Evolutionary conservation across 2,329 filamentous ascomycete genomes (phyloP).

Genomic region (Monilinia laxa): DNA sequence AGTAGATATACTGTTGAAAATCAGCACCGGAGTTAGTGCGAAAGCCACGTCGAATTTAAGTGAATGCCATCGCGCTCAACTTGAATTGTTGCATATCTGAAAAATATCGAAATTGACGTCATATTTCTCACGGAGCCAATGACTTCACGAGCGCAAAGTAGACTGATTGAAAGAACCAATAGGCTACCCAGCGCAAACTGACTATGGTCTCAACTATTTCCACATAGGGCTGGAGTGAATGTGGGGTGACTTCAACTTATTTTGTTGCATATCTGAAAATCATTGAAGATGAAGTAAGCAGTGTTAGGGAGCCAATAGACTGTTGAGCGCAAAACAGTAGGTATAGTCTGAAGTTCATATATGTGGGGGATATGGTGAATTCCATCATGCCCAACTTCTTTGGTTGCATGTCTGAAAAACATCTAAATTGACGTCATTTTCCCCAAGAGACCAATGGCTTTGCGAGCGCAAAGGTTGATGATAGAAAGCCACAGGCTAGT

Average conservation of each 20-base stretch:
- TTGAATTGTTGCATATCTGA: neutral
- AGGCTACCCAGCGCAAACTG: neutral
- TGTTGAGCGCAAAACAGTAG: neutral
- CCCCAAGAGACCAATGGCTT: neutral
- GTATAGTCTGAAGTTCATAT: neutral
- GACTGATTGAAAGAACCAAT: neutral
- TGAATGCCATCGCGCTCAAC: neutral
- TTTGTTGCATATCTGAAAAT: constrained; percentile 3
- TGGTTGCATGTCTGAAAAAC: constrained; percentile 6
- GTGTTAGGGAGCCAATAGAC: neutral
- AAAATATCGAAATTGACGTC: neutral
- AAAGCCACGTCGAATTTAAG: neutral
- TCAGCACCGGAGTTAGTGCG: neutral
- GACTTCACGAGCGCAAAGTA: neutral
- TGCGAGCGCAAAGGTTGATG: constrained; percentile 1
- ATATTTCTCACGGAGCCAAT: neutral
- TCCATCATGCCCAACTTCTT: neutral
- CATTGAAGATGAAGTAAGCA: constrained; percentile 7
- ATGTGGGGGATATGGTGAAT: neutral
- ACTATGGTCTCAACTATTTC: neutral
- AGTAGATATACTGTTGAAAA: neutral
- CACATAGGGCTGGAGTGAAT: neutral
- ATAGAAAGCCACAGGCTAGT: neutral
- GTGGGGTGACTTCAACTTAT: neutral
- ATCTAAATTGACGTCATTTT: constrained; percentile 7